Percentiles rank a stretch among this genome's conserved stretches.
phyloP scores from a whole-genome alignment of 257 asterid genomes.

The Primulina huaijiensis region DNA sequence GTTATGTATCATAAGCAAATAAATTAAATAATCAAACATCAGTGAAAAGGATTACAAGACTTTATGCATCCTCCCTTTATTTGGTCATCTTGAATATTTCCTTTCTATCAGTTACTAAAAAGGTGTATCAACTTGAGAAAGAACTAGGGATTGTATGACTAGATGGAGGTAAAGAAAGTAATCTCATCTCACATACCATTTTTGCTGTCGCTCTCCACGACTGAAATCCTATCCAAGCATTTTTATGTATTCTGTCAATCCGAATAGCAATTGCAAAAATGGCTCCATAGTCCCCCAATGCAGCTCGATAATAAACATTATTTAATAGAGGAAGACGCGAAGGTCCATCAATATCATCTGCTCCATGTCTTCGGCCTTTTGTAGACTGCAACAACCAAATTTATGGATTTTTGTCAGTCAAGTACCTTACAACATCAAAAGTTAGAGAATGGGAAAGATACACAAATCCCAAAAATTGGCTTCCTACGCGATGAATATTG shows the following conservation, averaged over 20 bases:
- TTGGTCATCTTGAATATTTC: not conserved
- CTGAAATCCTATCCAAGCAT: conserved; percentile 87
- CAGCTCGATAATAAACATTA: conserved; percentile 67
- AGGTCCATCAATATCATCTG: conserved; percentile 82
- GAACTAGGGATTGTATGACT: not conserved
- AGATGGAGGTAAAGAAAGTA: not conserved
- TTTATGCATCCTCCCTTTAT: not conserved
- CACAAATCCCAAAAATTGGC: not conserved
- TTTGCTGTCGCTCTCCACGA: conserved; percentile 71
- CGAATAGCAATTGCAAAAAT: conserved; percentile 1
- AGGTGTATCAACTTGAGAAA: not conserved
- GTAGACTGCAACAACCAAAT: conserved; percentile 54
- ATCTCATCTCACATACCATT: not conserved
- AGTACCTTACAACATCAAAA: not conserved
- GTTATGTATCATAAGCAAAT: not conserved
- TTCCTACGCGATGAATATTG: not conserved
- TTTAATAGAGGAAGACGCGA: conserved; percentile 80
- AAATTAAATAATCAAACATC: not conserved
- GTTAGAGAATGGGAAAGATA: not conserved
- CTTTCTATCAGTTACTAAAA: not conserved
- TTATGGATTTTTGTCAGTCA: conserved; percentile 26
- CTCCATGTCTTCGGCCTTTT: conserved; percentile 74
- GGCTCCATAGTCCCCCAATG: not conserved
- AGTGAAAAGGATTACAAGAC: not conserved
- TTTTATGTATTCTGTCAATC: conserved; percentile 5